Conservation (phyloP, 2,329 filamentous ascomycete genomes). For the Phaeosphaeria sp. region DNA sequence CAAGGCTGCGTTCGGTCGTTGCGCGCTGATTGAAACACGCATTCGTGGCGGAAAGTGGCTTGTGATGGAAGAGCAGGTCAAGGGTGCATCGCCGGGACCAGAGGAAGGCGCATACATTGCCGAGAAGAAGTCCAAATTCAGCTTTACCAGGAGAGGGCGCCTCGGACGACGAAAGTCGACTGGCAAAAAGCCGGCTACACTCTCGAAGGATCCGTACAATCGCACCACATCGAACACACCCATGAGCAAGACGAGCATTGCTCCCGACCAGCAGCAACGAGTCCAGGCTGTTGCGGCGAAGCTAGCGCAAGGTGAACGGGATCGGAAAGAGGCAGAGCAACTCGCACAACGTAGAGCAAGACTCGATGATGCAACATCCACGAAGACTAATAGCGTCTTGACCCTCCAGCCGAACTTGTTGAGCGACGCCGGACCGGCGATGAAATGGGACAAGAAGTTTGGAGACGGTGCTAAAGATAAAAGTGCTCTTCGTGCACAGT, state of each 20-base stretch:
- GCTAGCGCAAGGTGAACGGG: slow-evolving; percentile 73
- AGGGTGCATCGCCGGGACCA: slow-evolving; percentile 86
- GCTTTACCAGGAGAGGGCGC: slow-evolving; percentile 76
- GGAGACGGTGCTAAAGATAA: slow-evolving; percentile 92
- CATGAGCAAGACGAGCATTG: slow-evolving; percentile 82
- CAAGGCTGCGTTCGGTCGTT: slow-evolving; percentile 93
- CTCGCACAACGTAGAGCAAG: slow-evolving; percentile 63
- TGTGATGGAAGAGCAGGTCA: slow-evolving; percentile 94
- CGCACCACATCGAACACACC: slow-evolving; percentile 58
- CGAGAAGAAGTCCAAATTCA: slow-evolving; percentile 94
- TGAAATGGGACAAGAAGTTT: slow-evolving; percentile 97
- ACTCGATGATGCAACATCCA: slow-evolving; percentile 60
- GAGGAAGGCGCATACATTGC: slow-evolving; percentile 88
- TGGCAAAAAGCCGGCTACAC: slow-evolving; percentile 49
- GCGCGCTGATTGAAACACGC: slow-evolving; percentile 86
- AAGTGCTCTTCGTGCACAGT: slow-evolving; percentile 82
- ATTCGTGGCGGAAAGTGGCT: slow-evolving; percentile 87
- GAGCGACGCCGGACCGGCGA: slow-evolving; percentile 86
- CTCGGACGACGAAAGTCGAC: slow-evolving; percentile 62
- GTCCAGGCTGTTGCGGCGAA: slow-evolving; percentile 91
- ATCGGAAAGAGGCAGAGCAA: slow-evolving; percentile 60
- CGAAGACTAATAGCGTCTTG: slow-evolving; percentile 87
- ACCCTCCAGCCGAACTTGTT: slow-evolving; percentile 85
- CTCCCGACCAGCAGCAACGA: slow-evolving; percentile 87
- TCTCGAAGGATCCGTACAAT: slow-evolving; percentile 61